phyloP scores from a whole-genome alignment of 1,139 yeast genomes.

The Pichia sp. region DNA sequence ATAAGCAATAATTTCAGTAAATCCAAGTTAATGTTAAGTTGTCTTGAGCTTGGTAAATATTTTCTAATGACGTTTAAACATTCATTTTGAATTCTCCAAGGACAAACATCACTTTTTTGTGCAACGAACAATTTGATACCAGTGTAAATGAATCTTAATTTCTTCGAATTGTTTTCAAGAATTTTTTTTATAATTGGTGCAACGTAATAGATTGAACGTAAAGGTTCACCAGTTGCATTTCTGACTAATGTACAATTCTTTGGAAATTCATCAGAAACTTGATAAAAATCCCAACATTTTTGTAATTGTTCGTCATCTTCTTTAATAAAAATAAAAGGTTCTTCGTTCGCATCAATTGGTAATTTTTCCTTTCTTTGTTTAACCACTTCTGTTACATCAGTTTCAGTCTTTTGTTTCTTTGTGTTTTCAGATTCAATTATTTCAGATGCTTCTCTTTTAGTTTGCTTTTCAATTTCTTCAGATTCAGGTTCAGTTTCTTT shows the following conservation, averaged over 20 bases:
- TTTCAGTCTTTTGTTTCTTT: conserved; percentile 28
- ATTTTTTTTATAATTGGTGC: conserved; percentile 68
- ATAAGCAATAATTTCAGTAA: conserved; percentile 61
- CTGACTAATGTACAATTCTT: conserved; percentile 72
- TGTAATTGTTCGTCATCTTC: conserved; percentile 60
- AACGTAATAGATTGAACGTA: conserved; percentile 84
- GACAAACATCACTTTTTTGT: conserved; percentile 72
- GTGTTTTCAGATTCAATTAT: conserved; percentile 29
- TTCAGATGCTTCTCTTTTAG: conserved; percentile 29
- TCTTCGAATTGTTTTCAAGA: conserved; percentile 63
- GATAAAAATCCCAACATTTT: conserved; percentile 84
- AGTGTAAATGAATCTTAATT: conserved; percentile 81
- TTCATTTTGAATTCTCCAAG: conserved; percentile 95
- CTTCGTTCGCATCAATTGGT: conserved; percentile 91
- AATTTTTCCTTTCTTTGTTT: conserved; percentile 56
- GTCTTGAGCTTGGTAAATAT: conserved; percentile 54
- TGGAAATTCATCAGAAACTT: conserved; percentile 58
- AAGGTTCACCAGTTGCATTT: conserved; percentile 93
- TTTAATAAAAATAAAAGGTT: conserved; percentile 78
- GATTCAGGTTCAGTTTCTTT: conserved; percentile 42
- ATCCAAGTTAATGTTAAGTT: conserved; percentile 48
- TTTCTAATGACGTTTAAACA: conserved; percentile 58
- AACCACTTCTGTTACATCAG: conserved; percentile 26
- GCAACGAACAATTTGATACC: conserved; percentile 89
- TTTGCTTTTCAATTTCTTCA: conserved; percentile 19